phyloP scores from a whole-genome alignment of 257 asterid species.

The Leonotis leonurus region DNA sequence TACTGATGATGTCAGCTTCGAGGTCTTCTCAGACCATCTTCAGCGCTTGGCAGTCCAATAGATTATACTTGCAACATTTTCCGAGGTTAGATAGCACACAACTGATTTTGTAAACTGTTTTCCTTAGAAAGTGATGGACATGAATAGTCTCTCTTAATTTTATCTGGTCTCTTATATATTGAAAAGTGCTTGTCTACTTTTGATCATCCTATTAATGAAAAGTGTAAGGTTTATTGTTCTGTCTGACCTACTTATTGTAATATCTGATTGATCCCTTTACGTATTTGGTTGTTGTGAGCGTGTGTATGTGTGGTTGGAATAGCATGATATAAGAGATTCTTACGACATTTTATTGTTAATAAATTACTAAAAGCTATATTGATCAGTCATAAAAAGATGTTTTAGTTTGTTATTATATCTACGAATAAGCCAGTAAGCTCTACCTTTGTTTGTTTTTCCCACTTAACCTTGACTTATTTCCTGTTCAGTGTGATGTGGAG shows the following conservation, averaged over 20 bases:
- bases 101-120: slow-evolving; percentile 38
- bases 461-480: too few relatives aligned
- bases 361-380: not conserved
- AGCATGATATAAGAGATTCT: not conserved
- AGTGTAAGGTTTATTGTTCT: slow-evolving; percentile 1
- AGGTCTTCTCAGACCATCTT: slow-evolving; percentile 94
- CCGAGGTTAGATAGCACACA: slow-evolving; percentile 39
- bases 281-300: not conserved
- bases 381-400: not conserved
- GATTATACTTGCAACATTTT: slow-evolving; percentile 20
- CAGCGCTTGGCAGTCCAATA: slow-evolving; percentile 94
- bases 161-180: slow-evolving; percentile 10
- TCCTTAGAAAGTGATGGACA: slow-evolving; percentile 29
- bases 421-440: not conserved
- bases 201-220: slow-evolving; percentile 15
- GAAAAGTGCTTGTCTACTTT: slow-evolving; percentile 11
- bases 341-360: not conserved
- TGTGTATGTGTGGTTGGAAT: not conserved
- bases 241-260: not conserved
- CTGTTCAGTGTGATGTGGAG: too few relatives aligned
- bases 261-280: not conserved
- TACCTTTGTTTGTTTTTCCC: not conserved
- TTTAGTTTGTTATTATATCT: not conserved
- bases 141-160: slow-evolving; percentile 8
- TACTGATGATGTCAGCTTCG: slow-evolving; percentile 97